These are phyloP conservation scores for Diaporthe caulivora DNA, from an alignment of 2,329 filamentous ascomycete species.

Conservation along the genomic window DNA sequence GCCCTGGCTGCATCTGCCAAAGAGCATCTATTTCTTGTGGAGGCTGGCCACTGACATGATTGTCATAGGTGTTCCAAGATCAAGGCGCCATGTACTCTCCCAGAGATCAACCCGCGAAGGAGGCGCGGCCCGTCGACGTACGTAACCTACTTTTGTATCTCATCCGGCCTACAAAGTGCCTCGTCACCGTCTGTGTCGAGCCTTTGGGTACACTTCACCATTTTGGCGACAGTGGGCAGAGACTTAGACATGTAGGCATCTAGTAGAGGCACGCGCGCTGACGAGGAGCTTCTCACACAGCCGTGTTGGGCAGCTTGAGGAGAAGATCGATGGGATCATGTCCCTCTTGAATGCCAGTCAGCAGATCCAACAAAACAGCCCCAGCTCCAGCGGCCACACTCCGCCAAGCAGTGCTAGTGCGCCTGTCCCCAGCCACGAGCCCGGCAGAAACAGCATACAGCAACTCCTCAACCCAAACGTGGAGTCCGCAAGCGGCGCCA, in stretches of 20 bases:
- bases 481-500: not conserved
- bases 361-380: conserved; percentile 42
- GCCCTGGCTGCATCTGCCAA: not conserved
- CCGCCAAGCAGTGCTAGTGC: conserved; percentile 34
- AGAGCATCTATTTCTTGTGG: no score
- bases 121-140: conserved; percentile 54
- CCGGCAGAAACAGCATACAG: conserved; percentile 36
- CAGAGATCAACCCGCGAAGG: conserved; percentile 49
- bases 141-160: not conserved
- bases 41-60: not conserved
- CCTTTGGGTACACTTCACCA: not conserved
- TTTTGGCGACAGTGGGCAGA: no score
- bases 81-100: conserved; percentile 50
- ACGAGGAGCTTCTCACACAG: conserved; percentile 40
- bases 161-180: not conserved
- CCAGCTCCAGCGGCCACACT: conserved; percentile 37
- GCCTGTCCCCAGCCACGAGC: conserved; percentile 17
- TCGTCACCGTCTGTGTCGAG: not conserved
- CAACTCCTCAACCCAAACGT: conserved; percentile 36
- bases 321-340: conserved; percentile 56
- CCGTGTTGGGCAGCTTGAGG: conserved; percentile 53
- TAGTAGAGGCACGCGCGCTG: not conserved
- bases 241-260: not conserved
- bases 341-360: conserved; percentile 51
- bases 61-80: conserved; percentile 50